phyloP scores from a whole-genome alignment of 805 yeast species.

The Pichia phayaonensis region DNA sequence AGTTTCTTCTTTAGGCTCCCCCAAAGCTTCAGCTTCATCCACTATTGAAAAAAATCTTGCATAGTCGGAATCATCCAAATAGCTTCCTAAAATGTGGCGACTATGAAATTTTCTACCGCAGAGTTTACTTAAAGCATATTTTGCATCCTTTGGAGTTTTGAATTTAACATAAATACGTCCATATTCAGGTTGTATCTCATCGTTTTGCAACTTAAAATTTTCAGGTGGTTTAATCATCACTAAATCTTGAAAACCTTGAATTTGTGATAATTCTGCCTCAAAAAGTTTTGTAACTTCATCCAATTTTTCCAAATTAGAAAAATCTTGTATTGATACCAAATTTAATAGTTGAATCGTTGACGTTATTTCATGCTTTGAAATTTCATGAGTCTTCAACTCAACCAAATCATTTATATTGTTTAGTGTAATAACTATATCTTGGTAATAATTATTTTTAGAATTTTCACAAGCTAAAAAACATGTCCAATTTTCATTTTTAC shows the following conservation, averaged over 20 bases:
- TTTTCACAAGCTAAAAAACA: slow-evolving; percentile 36
- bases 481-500: slow-evolving; percentile 27
- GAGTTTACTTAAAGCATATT: slow-evolving; percentile 43
- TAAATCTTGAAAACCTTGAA: slow-evolving; percentile 46
- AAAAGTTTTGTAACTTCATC: not conserved
- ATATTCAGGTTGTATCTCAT: slow-evolving; percentile 47
- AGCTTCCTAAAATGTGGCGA: slow-evolving; percentile 60
- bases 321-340: slow-evolving; percentile 54
- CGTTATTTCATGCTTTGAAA: slow-evolving; percentile 23
- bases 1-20: not conserved
- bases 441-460: slow-evolving; percentile 17
- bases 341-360: slow-evolving; percentile 61
- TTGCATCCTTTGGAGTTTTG: slow-evolving; percentile 41
- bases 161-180: slow-evolving; percentile 73
- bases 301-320: not conserved
- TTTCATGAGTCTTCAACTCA: slow-evolving; percentile 5
- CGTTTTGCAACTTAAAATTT: slow-evolving; percentile 27
- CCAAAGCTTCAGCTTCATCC: not conserved
- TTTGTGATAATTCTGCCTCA: slow-evolving; percentile 17
- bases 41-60: slow-evolving; percentile 20
- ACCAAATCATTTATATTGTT: slow-evolving; percentile 14
- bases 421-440: slow-evolving; percentile 16
- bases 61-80: slow-evolving; percentile 52
- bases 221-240: slow-evolving; percentile 52
- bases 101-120: slow-evolving; percentile 65